Base-by-base conservation (phyloP, 2,329 filamentous ascomycete genomes). In the Venturia pyrina region DNA sequence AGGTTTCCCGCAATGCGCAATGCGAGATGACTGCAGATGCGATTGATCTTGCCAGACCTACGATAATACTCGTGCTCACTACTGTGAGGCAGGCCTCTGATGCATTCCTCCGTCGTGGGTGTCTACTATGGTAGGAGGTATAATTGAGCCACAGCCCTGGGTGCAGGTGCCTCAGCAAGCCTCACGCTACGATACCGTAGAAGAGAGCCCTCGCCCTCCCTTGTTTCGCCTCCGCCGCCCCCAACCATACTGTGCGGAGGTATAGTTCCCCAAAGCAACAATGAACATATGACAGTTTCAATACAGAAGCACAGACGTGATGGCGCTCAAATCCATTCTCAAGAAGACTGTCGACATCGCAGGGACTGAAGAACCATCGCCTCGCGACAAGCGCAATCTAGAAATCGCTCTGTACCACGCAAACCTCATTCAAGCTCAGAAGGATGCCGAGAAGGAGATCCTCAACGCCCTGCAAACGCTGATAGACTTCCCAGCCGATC, bases 371-470 rank as follows among this genome's bases (percentile, higher is more conserved):
- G 59, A 50, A 13, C 64, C 65, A 34, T 60, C 48, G 43, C 64
- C 60, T 28, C 43, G 60, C 28, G 57, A 50, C 53, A 64, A 64
- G 50, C 75, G 76, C 70, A 78, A 81, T 70, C 76, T 78, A n/a
- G 83, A 88, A 67, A 83, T 91, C 66, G 93, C 92, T 62, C 78
- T 95, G 67, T 85, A 91, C 72, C 92, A 97, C 79, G 93, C 93
- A 53, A 84, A 84, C 70, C 85, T 91, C 65, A 87, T 97, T 63
- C 89, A 96, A 76, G 83, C 90, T 70, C 90, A 89, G 72, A 96
- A 93, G 75, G 85, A 89, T 62, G 82, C 90, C 69, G 89, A 96
- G 77, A 79, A 84, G 48, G 78, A 87, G 68, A 93, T 97, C 69
- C 82, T 93, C 66, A 82, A 87, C 69, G 82, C 83, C 71, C 85